Evolutionary conservation across 1,139 yeast genomes (phyloP), one percentile per base, ranked within the genome.

Genomic region (Pneumocystis canis): DNA sequence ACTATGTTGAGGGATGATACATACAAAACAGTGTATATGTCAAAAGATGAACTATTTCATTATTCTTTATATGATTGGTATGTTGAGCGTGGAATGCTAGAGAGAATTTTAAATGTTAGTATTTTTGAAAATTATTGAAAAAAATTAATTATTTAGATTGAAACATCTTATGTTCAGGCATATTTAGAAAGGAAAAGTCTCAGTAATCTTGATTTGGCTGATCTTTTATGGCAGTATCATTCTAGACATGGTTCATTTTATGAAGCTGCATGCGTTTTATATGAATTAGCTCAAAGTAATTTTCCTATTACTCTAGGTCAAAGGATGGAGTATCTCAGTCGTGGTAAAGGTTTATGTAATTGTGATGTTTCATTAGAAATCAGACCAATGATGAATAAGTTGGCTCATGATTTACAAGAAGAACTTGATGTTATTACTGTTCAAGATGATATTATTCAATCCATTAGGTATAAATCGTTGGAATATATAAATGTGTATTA

Each of bases 61-160:
- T 89, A 85, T 73, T 87, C 87, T 68, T 82, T 92, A 68, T 94
- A 94, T 73, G 95, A 88, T 71, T 94, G 98, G 97, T 84, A 89
- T 69, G 84, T 89, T 57, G 76, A 80, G 59, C 87, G 87, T 71
- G 90, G 89, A 1, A 80, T 84, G 41, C 85, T 87, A 66, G 94
- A 86, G 64, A 81, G 89, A 65, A 77, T 94, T 59, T 77, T 92
- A 67, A 88, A 85, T 61, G 80, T 90, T 65, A 25, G 54, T 57
- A 35, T 57, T 57, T 11, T 9, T 57, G n/a, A 18, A n/a, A 30
- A 28, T 28, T 57, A 14, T 39, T 57, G 9, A 25, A 47, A 47
- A 47, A 41, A n/a, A 20, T 57, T 39, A 35, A 35, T 35, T 39
- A 9, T 57, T 3, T 57, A 57, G 85, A 86, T 63, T 11, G 58